These are phyloP conservation scores for Geosmithia flava DNA, from an alignment of 2,329 filamentous ascomycete genomes.

Conservation along the genomic window DNA sequence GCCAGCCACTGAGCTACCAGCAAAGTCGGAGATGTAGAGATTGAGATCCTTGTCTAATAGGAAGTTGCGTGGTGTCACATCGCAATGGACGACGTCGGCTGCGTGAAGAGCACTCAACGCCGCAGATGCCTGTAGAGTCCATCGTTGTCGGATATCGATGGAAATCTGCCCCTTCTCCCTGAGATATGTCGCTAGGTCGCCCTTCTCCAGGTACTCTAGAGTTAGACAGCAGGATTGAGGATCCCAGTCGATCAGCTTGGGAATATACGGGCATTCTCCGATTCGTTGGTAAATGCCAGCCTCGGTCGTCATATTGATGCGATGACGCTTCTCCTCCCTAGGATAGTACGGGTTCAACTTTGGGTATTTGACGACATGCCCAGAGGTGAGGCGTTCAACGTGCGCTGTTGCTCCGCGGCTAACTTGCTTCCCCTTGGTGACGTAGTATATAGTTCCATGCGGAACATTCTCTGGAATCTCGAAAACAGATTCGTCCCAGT, in stretches of 20 bases:
- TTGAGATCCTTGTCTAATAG: conserved; percentile 19
- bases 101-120: conserved; percentile 20
- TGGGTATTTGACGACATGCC: conserved; percentile 10
- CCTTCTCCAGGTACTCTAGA: conserved; percentile 4
- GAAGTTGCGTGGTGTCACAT: conserved; percentile 24
- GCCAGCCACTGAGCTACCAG: conserved; percentile 10
- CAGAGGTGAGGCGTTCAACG: conserved; percentile 9
- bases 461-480: conserved; percentile 7
- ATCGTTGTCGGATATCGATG: conserved; percentile 10
- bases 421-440: conserved; percentile 8
- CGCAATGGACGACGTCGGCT: conserved; percentile 23
- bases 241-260: conserved; percentile 7
- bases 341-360: conserved; percentile 10
- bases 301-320: background rate
- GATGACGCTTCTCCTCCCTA: conserved; percentile 4
- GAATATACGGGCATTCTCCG: conserved; percentile 2
- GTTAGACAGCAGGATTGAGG: conserved; percentile 4
- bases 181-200: conserved; percentile 6
- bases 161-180: conserved; percentile 2
- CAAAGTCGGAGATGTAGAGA: conserved; percentile 22
- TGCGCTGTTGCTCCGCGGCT: conserved; percentile 7
- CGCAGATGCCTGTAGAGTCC: conserved; percentile 19
- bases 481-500: conserved; percentile 9
- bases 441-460: conserved; percentile 9
- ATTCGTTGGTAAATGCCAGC: background rate